These are phyloP conservation scores for Astrephomene gubernaculifera DNA, from an alignment of 139 green algal genomes.

Conservation along the genomic window DNA sequence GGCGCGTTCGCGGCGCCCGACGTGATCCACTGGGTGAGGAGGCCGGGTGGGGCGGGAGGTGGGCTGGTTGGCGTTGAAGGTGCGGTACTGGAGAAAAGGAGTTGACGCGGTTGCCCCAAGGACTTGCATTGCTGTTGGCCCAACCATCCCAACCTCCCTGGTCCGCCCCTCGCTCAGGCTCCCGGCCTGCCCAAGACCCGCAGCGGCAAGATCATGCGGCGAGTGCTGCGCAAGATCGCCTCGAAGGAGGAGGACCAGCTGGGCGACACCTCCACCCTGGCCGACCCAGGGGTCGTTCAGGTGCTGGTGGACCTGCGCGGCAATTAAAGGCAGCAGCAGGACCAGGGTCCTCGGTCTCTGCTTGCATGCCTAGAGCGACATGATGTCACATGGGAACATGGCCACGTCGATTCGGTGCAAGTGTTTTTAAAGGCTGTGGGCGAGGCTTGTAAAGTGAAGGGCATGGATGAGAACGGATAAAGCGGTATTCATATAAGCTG, in stretches of 20 bases:
- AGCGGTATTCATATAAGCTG: too few species aligned
- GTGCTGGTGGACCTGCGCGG: constrained; percentile 74
- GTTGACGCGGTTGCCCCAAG: neutral
- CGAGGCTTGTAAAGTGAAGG: too few species aligned
- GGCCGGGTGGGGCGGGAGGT: neutral
- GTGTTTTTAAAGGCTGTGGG: too few species aligned
- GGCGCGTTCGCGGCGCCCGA: constrained; percentile 96
- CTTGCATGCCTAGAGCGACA: too few species aligned
- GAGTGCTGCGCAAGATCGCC: constrained; percentile 91
- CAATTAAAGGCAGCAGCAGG: constrained; percentile 30
- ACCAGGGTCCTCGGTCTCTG: neutral
- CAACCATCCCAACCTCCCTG: neutral
- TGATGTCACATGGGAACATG: too few species aligned
- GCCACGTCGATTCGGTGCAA: too few species aligned
- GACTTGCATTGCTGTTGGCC: neutral
- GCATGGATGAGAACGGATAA: too few species aligned
- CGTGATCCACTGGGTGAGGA: constrained; percentile 90
- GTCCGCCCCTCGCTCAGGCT: constrained; percentile 61
- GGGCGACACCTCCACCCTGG: constrained; percentile 84
- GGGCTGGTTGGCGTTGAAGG: neutral
- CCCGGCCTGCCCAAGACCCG: constrained; percentile 90
- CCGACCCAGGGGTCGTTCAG: constrained; percentile 85
- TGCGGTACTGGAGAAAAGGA: neutral
- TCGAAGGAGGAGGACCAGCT: constrained; percentile 72
- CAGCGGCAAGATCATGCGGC: constrained; percentile 92